Percentiles rank a stretch among this genome's conserved stretches.
Evolutionary conservation across 164 flowering plant genomes (phyloP).

Genomic region (Nymphaea colorata): DNA sequence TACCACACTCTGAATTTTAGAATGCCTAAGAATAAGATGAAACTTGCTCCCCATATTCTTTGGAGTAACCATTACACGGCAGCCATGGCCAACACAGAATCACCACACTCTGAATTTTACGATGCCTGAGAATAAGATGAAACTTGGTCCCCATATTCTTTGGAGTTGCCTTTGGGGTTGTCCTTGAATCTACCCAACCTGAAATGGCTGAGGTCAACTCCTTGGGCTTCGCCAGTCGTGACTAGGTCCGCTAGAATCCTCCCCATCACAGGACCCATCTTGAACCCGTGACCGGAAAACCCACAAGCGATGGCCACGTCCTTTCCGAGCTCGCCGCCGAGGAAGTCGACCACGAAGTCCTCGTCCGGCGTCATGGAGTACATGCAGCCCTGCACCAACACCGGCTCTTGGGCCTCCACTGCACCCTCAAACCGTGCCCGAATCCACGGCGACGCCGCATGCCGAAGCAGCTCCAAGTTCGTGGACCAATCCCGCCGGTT

Average conservation of each 20-base stretch:
- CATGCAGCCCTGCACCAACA: conserved; percentile 54
- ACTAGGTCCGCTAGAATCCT: conserved; percentile 57
- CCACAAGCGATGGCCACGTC: conserved; percentile 85
- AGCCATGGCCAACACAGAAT: too few species aligned
- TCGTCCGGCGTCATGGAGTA: conserved; percentile 92
- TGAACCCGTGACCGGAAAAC: conserved; percentile 98
- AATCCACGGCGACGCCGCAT: conserved; percentile 34
- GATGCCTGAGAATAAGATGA: background rate
- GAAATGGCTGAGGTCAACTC: conserved; percentile 50
- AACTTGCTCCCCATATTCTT: too few species aligned
- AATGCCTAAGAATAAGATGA: too few species aligned
- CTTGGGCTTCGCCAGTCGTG: conserved; percentile 36
- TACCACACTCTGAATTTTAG: too few species aligned
- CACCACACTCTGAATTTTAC: too few species aligned
- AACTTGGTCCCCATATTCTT: conserved; percentile 55
- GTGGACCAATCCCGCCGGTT: conserved; percentile 57
- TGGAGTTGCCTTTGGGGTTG: conserved; percentile 59
- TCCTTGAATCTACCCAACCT: conserved; percentile 50
- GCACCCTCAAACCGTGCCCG: conserved; percentile 27
- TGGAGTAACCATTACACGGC: too few species aligned
- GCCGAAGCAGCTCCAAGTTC: conserved; percentile 5
- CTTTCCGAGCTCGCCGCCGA: conserved; percentile 71
- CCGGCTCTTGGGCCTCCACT: conserved; percentile 41
- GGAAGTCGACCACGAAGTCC: conserved; percentile 76
- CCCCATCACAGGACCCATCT: conserved; percentile 84